Evolutionary conservation across 768 basidiomycete genomes (phyloP).

Genomic region (Butyriboletus loyo): DNA sequence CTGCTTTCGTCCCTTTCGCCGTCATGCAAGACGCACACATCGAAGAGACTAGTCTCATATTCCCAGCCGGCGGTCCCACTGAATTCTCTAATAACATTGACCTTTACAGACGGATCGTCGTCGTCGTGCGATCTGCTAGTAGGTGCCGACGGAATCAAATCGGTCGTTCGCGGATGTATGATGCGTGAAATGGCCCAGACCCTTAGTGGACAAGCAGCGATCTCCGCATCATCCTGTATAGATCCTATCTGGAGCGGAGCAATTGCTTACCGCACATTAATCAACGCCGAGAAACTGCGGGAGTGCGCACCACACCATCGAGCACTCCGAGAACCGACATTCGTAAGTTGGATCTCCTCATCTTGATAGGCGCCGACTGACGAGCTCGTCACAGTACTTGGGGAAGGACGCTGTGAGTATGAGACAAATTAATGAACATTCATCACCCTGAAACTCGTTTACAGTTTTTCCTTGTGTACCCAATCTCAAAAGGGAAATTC

Average conservation of each 20-base stretch:
- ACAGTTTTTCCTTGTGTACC: slow-evolving; percentile 62
- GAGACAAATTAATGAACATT: background rate
- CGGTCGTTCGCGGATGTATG: slow-evolving; percentile 41
- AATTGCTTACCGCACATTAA: slow-evolving; percentile 57
- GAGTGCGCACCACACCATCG: slow-evolving; percentile 45
- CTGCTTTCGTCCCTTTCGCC: slow-evolving; percentile 50
- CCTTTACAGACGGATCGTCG: slow-evolving; percentile 60
- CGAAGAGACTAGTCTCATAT: slow-evolving; percentile 60
- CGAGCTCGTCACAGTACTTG: slow-evolving; percentile 44
- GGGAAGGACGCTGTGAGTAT: slow-evolving; percentile 46
- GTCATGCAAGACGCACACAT: slow-evolving; percentile 45
- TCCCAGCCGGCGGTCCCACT: slow-evolving; percentile 39
- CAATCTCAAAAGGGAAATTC: slow-evolving; percentile 53
- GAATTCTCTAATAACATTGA: slow-evolving; percentile 38
- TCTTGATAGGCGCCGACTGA: slow-evolving; percentile 1
- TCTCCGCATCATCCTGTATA: slow-evolving; percentile 40
- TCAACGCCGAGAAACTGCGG: slow-evolving; percentile 48
- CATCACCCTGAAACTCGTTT: background rate
- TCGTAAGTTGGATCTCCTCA: slow-evolving; percentile 34
- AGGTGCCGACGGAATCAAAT: slow-evolving; percentile 69
- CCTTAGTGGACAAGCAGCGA: slow-evolving; percentile 40
- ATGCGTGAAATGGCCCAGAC: slow-evolving; percentile 30
- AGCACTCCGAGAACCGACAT: slow-evolving; percentile 43
- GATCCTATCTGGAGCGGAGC: slow-evolving; percentile 60
- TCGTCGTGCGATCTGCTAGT: slow-evolving; percentile 63